phyloP scores from a whole-genome alignment of 2,329 filamentous ascomycete genomes.

The Curvularia sp. region DNA sequence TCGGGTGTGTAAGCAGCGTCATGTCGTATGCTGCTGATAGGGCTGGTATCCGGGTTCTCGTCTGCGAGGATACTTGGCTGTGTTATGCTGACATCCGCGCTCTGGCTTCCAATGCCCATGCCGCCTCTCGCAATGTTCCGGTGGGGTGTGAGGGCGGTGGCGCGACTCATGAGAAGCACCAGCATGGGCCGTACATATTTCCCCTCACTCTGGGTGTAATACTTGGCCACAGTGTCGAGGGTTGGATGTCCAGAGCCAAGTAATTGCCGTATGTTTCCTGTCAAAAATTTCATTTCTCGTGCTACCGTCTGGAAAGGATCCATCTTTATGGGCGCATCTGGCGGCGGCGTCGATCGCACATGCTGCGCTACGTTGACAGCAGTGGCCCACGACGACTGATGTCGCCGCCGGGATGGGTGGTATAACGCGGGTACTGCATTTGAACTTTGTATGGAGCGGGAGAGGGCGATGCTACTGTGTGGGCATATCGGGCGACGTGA shows the following conservation, averaged over 20 bases:
- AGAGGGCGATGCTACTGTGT: constrained; percentile 18
- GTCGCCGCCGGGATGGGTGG: constrained; percentile 53
- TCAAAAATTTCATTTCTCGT: constrained; percentile 96
- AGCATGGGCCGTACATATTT: constrained; percentile 96
- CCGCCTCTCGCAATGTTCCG: constrained; percentile 25
- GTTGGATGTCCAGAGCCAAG: constrained; percentile 93
- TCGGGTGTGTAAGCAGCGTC: constrained; percentile 55
- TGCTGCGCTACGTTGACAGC: constrained; percentile 72
- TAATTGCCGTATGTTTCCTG: constrained; percentile 90
- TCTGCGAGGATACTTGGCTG: constrained; percentile 73
- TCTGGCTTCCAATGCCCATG: constrained; percentile 32
- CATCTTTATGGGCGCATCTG: constrained; percentile 72
- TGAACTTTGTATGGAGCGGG: constrained; percentile 8
- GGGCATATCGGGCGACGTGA: constrained; percentile 38
- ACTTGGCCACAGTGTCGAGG: constrained; percentile 93
- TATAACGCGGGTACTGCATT: constrained; percentile 35
- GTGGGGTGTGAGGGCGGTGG: constrained; percentile 80
- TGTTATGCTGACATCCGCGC: constrained; percentile 66
- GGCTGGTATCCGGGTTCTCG: constrained; percentile 68
- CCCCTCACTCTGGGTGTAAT: constrained; percentile 95
- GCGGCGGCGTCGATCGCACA: constrained; percentile 69
- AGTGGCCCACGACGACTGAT: constrained; percentile 75
- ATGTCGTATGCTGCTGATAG: constrained; percentile 60
- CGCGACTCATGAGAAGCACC: constrained; percentile 94
- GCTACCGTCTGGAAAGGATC: constrained; percentile 90